Percentiles rank a stretch among this genome's conserved stretches.
phyloP scores from a whole-genome alignment of 805 yeast genomes.

The Teunomyces funiuensis region DNA sequence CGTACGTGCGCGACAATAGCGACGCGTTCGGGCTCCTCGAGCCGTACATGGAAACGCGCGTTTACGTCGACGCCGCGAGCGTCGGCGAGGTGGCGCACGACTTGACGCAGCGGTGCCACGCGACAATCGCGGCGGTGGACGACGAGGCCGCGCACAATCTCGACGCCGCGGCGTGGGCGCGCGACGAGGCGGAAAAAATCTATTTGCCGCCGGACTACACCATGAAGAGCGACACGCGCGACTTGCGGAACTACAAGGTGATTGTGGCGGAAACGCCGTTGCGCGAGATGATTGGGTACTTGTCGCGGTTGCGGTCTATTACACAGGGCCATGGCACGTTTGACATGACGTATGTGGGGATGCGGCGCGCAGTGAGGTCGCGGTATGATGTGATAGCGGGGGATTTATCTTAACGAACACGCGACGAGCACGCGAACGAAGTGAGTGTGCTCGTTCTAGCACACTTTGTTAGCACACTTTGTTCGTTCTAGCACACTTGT shows the following conservation, averaged over 20 bases:
- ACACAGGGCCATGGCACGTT: constrained; percentile 90
- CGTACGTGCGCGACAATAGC: constrained; percentile 20
- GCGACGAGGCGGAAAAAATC: constrained; percentile 56
- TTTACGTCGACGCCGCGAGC: constrained; percentile 66
- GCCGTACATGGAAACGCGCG: constrained; percentile 79
- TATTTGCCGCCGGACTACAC: constrained; percentile 82
- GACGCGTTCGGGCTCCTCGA: constrained; percentile 62
- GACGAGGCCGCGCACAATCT: constrained; percentile 49
- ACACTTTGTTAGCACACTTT: no score
- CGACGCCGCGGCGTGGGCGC: constrained; percentile 47
- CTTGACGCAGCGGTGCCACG: constrained; percentile 74
- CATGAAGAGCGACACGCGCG: constrained; percentile 24
- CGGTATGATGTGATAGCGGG: constrained; percentile 30
- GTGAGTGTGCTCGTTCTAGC: no score
- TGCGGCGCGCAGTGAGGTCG: constrained; percentile 63
- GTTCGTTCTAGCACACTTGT: no score
- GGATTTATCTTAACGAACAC: no score
- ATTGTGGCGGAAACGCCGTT: constrained; percentile 83
- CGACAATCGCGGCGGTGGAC: constrained; percentile 67
- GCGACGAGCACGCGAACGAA: no score
- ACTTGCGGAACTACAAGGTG: constrained; percentile 46
- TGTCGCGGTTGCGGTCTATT: constrained; percentile 70
- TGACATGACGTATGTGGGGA: constrained; percentile 73
- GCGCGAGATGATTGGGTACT: constrained; percentile 87
- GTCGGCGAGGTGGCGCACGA: constrained; percentile 86